phyloP scores from a whole-genome alignment of 2,329 filamentous ascomycete species.

The Aspergillus sojae region DNA sequence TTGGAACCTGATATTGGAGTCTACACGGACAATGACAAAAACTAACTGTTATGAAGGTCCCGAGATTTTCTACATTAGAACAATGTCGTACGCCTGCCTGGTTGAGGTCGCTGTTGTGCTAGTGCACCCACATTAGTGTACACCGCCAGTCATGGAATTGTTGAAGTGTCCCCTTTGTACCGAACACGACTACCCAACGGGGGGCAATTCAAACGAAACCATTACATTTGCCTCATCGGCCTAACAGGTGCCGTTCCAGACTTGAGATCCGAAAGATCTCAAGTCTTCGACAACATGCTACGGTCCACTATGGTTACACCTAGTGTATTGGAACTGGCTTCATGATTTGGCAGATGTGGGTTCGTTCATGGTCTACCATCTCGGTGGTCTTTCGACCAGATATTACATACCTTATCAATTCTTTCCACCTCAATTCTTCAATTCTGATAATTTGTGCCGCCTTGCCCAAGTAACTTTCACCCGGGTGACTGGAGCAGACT shows the following conservation, averaged over 20 bases:
- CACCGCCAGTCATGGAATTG: neutral
- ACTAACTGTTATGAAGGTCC: constrained; percentile 2
- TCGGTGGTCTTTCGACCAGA: neutral
- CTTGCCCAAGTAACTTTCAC: neutral
- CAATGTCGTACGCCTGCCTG: neutral
- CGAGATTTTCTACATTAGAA: neutral
- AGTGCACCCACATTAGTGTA: neutral
- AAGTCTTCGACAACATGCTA: neutral
- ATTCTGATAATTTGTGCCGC: neutral
- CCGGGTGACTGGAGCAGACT: neutral
- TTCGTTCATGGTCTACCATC: neutral
- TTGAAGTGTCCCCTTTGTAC: constrained; percentile 1
- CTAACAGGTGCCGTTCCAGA: neutral
- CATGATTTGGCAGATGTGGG: constrained; percentile 5
- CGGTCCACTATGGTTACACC: neutral
- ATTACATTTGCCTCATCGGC: neutral
- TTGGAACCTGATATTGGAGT: constrained; percentile 13
- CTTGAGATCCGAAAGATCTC: neutral
- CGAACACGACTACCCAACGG: neutral
- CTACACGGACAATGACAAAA: neutral
- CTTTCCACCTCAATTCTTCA: neutral
- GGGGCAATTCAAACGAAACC: neutral
- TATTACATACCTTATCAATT: neutral
- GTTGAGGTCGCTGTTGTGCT: neutral
- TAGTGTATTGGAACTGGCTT: constrained; percentile 1